Evolutionary conservation across 768 basidiomycete genomes (phyloP), one percentile per base, ranked within the genome.

Genomic region (Strobilomyces echinocephalus): DNA sequence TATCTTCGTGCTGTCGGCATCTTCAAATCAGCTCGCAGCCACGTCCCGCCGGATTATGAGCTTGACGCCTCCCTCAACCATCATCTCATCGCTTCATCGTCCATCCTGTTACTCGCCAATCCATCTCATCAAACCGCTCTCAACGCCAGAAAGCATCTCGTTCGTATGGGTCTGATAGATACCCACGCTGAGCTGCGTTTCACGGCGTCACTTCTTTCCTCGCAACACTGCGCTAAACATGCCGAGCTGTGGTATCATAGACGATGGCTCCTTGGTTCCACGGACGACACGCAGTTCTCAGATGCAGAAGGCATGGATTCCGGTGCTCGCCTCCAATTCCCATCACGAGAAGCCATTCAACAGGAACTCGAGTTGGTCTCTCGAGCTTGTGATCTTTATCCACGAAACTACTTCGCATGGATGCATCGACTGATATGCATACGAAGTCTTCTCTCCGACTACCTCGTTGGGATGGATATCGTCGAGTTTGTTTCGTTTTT

Each of bases 371-470:
- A 61, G 7, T 59, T 82, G 45, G 69, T 76, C 14, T 66, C 74
- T 36, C 66, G 67, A 34, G 80, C 84, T 30, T 83, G 82, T 67
- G 79, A 81, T 59, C 66, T 74, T 6, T 85, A 88, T 62, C 82
- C 83, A 9, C 80, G 87, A 14, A 89, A 88, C 61, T 89, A 88
- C 63, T 80, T 84, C 65, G 85, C 84, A 5, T 88, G 87, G 87
- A 64, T 73, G 1, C 83, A 88, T 59, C 81, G 84, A 62, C 72
- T 73, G 44, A 77, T 76, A 39, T 72, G 82, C 50, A 63, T 80
- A 77, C 55, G 60, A 69, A 34, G 62, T 70, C 35, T 66, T 56
- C 50, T 62, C 46, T 43, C 39, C 14, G 30, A 43, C 59, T 52
- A 63, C 50, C 63, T 51, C 56, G 50, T 50, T 43, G 67, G 60